A percentile compares a stretch with the other conserved stretches of the same genome.
phyloP scores from a whole-genome alignment of 2,329 filamentous ascomycete species.

The Pseudogymnoascus sp. region DNA sequence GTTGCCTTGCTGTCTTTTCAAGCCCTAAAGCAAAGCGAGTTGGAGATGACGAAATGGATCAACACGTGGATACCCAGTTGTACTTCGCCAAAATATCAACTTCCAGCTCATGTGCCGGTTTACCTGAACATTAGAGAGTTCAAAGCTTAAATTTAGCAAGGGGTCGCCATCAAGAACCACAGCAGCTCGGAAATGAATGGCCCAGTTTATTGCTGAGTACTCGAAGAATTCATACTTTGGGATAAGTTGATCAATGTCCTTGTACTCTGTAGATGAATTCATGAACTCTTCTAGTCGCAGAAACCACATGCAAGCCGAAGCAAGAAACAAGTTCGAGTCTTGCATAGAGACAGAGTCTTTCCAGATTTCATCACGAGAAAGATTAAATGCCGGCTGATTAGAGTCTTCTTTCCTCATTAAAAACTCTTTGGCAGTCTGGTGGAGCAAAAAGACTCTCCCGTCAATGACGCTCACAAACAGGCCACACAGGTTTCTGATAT shows the following conservation, averaged over 20 bases:
- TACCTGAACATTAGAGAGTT: background rate
- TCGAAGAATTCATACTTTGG: background rate
- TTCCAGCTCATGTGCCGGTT: background rate
- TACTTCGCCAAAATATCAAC: no score
- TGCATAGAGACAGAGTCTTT: constrained; percentile 8
- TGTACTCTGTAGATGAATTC: background rate
- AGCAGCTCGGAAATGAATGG: constrained; percentile 2
- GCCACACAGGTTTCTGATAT: constrained; percentile 28
- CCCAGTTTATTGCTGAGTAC: background rate
- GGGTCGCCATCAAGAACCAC: background rate
- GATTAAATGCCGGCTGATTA: background rate
- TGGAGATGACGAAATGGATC: background rate
- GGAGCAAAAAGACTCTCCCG: constrained; percentile 30
- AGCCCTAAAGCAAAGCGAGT: background rate
- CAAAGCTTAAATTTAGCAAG: background rate
- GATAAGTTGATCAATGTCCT: background rate
- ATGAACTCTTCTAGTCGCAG: background rate
- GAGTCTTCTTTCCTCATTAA: constrained; percentile 14
- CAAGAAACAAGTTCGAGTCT: constrained; percentile 9
- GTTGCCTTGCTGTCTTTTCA: background rate
- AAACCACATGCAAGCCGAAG: constrained; percentile 8
- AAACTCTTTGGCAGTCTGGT: constrained; percentile 35
- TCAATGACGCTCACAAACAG: constrained; percentile 31
- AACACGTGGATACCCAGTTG: no score
- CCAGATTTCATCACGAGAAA: constrained; percentile 3